Percentiles rank a stretch among this genome's conserved stretches.
phyloP scores from a whole-genome alignment of 352 stramenopile species.

The Peronospora belbahrii region DNA sequence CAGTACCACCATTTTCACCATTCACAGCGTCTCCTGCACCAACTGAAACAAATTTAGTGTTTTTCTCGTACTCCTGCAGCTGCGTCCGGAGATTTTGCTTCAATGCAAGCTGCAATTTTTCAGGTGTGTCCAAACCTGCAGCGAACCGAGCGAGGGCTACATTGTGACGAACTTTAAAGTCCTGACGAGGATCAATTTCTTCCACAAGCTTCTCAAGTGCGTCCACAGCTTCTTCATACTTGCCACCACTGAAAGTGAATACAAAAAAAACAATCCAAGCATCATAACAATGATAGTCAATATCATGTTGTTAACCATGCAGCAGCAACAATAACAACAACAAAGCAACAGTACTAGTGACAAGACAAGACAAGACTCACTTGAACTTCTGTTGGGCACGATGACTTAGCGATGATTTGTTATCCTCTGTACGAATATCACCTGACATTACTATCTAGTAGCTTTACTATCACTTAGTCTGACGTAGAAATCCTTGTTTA shows the following conservation, averaged over 20 bases:
- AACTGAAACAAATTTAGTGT: conserved; percentile 6
- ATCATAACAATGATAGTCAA: no score
- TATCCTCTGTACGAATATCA: conserved; percentile 61
- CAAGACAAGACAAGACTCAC: conserved; percentile 43
- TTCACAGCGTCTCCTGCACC: conserved; percentile 8
- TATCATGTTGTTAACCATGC: no score
- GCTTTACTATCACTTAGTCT: conserved; percentile 12
- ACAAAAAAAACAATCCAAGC: background rate
- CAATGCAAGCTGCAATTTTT: conserved; percentile 73
- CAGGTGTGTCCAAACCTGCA: conserved; percentile 44
- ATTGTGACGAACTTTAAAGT: conserved; percentile 85
- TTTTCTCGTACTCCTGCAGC: conserved; percentile 44
- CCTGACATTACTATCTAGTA: conserved; percentile 41
- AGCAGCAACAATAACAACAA: background rate
- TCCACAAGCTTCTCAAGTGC: conserved; percentile 75
- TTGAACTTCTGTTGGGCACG: conserved; percentile 86
- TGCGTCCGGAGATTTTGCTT: conserved; percentile 57
- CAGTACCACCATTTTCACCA: conserved; percentile 13
- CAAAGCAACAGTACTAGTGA: no score
- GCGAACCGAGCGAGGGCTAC: conserved; percentile 65
- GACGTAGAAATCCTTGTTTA: no score
- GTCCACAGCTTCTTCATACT: conserved; percentile 82
- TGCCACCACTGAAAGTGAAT: conserved; percentile 45
- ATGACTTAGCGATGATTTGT: conserved; percentile 82
- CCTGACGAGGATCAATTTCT: conserved; percentile 64